Conservation (phyloP, 306 rosid species). For the Canavalia gladiata region DNA sequence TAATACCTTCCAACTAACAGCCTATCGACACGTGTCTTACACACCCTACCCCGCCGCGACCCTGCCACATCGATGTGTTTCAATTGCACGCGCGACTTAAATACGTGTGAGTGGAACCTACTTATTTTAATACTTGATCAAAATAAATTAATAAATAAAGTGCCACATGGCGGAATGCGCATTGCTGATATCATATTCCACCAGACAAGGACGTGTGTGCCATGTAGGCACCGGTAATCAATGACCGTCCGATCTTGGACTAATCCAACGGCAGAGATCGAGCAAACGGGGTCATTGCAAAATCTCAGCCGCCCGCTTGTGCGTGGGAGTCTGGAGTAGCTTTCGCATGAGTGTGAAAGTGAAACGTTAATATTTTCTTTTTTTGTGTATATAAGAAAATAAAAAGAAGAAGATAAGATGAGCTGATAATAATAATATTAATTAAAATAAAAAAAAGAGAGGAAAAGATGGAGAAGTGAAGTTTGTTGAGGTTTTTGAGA, state of each 20-base stretch:
- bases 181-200: slow-evolving; percentile 2
- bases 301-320: slow-evolving; percentile 22
- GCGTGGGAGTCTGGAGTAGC: not conserved
- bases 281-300: not conserved
- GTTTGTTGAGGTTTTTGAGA: not conserved
- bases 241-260: not conserved
- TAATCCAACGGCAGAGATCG: not conserved
- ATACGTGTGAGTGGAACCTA: not conserved
- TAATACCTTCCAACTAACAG: not conserved
- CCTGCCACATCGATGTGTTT: not conserved
- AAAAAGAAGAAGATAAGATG: not conserved
- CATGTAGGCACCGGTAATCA: not conserved
- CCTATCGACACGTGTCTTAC: not conserved
- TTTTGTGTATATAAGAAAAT: not conserved
- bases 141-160: not conserved
- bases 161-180: slow-evolving; percentile 19
- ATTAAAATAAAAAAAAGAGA: not conserved
- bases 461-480: slow-evolving; percentile 15
- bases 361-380: not conserved
- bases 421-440: not conserved
- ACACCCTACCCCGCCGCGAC: not conserved
- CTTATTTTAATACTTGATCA: not conserved
- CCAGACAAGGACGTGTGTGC: slow-evolving; percentile 42
- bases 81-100: not conserved
- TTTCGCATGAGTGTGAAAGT: not conserved